Percentiles rank a stretch among this genome's conserved stretches.
These are phyloP conservation scores for Corynespora cassiicola DNA, from an alignment of 2,329 filamentous ascomycete genomes.

Conservation along the genomic window DNA sequence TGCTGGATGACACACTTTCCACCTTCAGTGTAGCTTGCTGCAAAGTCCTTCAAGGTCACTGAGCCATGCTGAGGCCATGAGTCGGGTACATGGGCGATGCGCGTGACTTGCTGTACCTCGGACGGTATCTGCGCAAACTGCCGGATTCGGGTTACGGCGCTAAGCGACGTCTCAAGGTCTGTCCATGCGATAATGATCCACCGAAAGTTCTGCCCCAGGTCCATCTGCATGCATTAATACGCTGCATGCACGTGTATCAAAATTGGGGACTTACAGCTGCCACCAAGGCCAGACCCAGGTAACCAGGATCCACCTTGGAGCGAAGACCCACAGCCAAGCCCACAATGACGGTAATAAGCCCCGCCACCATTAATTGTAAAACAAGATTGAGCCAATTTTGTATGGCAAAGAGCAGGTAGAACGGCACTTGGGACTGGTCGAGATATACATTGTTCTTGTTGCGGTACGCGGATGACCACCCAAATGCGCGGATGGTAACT, in stretches of 20 bases:
- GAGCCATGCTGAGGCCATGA: slow-evolving; percentile 48
- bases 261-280: slow-evolving; percentile 88
- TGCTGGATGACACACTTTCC: slow-evolving; percentile 43
- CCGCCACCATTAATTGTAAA: slow-evolving; percentile 87
- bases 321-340: slow-evolving; percentile 80
- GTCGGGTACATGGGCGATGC: slow-evolving; percentile 51
- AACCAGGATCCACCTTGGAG: slow-evolving; percentile 70
- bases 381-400: slow-evolving; percentile 96
- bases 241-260: slow-evolving; percentile 94
- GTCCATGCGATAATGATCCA: slow-evolving; percentile 76
- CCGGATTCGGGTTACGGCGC: slow-evolving; percentile 85
- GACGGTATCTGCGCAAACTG: slow-evolving; percentile 92
- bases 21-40: slow-evolving; percentile 40
- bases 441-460: slow-evolving; percentile 79
- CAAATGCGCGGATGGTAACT: slow-evolving; percentile 60
- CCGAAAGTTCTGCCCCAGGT: slow-evolving; percentile 91
- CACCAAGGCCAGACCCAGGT: slow-evolving; percentile 90
- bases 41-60: slow-evolving; percentile 44
- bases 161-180: slow-evolving; percentile 90
- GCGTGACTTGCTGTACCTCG: slow-evolving; percentile 85
- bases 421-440: slow-evolving; percentile 86
- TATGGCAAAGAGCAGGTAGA: slow-evolving; percentile 85
- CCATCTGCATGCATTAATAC: slow-evolving; percentile 96
- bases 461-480: slow-evolving; percentile 86
- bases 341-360: slow-evolving; percentile 86